phyloP scores from a whole-genome alignment of 257 asterid species.

The Solanum dulcamara region DNA sequence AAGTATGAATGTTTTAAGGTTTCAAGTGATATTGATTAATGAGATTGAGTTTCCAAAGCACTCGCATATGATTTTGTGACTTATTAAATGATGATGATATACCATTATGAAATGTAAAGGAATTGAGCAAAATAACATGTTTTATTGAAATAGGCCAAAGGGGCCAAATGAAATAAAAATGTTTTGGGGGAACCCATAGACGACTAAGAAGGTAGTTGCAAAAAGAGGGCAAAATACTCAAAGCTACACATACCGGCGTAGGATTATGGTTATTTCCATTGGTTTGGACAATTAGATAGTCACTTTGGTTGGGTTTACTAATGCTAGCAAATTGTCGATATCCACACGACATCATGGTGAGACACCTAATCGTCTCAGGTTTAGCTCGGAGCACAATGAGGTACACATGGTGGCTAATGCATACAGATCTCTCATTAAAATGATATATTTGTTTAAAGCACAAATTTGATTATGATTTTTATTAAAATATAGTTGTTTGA shows the following conservation, averaged over 20 bases:
- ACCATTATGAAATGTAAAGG: too few species aligned
- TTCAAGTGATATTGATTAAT: background rate
- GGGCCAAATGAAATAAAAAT: too few species aligned
- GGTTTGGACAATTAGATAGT: background rate
- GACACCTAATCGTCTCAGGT: background rate
- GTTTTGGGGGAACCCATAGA: too few species aligned
- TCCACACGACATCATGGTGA: background rate
- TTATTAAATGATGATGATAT: too few species aligned
- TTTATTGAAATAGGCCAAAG: too few species aligned
- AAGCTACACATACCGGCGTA: background rate
- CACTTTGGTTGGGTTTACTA: background rate
- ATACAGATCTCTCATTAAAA: background rate
- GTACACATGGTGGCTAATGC: background rate
- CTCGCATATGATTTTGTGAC: background rate
- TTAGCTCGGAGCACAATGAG: background rate
- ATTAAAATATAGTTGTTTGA: background rate
- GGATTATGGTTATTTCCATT: background rate
- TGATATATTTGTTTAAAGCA: background rate
- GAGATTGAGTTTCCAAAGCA: background rate
- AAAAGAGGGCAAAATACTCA: too few species aligned
- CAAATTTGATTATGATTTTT: background rate
- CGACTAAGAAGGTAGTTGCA: too few species aligned
- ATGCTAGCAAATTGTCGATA: too few species aligned
- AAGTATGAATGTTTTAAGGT: too few species aligned
- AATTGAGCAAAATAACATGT: too few species aligned